phyloP scores from a whole-genome alignment of 805 yeast genomes.

The Ogataea pignaliae region DNA sequence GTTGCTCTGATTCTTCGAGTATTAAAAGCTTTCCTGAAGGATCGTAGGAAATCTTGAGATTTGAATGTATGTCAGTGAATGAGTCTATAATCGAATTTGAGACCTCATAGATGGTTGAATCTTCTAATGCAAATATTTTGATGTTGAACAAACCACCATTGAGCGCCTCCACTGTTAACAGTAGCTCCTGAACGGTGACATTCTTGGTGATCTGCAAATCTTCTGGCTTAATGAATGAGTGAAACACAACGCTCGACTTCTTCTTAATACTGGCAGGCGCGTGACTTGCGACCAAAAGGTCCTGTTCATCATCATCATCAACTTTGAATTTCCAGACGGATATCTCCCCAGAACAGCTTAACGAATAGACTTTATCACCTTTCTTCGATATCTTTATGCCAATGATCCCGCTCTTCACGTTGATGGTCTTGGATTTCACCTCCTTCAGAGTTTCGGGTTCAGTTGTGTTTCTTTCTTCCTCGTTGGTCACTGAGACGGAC shows the following conservation, averaged over 20 bases:
- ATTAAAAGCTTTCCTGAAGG: conserved; percentile 27
- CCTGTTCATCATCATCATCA: conserved; percentile 8
- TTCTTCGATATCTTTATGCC: conserved; percentile 25
- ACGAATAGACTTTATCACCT: conserved; percentile 27
- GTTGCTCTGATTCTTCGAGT: conserved; percentile 14
- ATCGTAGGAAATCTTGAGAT: conserved; percentile 21
- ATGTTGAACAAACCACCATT: conserved; percentile 16
- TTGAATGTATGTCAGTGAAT: conserved; percentile 4
- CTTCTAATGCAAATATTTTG: conserved; percentile 24
- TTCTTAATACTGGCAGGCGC: conserved; percentile 9
- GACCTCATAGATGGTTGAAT: conserved; percentile 25
- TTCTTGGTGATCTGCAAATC: conserved; percentile 20
- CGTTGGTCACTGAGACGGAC: conserved; percentile 24
- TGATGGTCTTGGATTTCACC: conserved; percentile 28
- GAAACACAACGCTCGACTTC: conserved; percentile 14
- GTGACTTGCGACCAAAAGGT: conserved; percentile 3
- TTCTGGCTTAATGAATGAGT: conserved; percentile 24
- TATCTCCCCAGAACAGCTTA: conserved; percentile 30
- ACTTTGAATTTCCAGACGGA: conserved; percentile 18
- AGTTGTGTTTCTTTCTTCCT: conserved; percentile 25
- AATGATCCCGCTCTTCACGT: conserved; percentile 20
- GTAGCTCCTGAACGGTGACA: conserved; percentile 16
- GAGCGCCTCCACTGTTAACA: conserved; percentile 19
- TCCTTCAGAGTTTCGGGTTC: conserved; percentile 32
- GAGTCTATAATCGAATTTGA: conserved; percentile 24